Evolutionary conservation across 2,329 filamentous ascomycete species (phyloP), one percentile per base, ranked within the genome.

Genomic region (Tolypocladium sp.): DNA sequence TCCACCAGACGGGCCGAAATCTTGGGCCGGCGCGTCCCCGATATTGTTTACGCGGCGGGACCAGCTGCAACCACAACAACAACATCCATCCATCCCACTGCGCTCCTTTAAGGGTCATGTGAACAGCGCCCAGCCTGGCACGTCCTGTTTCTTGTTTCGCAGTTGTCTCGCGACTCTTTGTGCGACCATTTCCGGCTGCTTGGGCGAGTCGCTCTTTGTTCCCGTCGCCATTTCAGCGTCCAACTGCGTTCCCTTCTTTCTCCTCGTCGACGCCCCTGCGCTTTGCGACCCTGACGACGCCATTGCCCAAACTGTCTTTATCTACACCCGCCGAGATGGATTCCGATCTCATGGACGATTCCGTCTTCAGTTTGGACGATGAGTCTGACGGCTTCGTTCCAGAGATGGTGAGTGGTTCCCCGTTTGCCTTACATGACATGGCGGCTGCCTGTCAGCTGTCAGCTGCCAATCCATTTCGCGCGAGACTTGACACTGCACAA

Each of bases 291-390:
- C 59, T 38, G 4, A 22, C 22, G 25, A 51, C 56, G 37, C 35
- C 17, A 42, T 33, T 37, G 22, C 13, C 41, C 25, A 13, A 15
- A 2, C 33, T 4, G 6, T 12, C 35, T 8, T 22, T 46, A 30
- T 33, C 52, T 17, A 27, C n/a, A 22, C 6, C 53, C 15, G 15
- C 64, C 73, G 75, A 67, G 56, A 85, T 85, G 82, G 79, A 81
- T 66, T 83, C 79, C 62, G 81, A 84, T 62, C 74, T 74, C 51
- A 80, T 85, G 73, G 82, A 84, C 59, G 85, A 86, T 74, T 75
- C 70, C 60, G 66, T 65, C 53, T 75, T 74, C 63, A 75, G 71
- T 60, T 58, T 72, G 35, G 74, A 66, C 56, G 73, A 76, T 41
- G 75, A 77, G 60, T 77, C 76, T 27, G 76, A 77, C 59, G 75